These are phyloP conservation scores for Aureobasidium namibiae DNA, from an alignment of 2,329 filamentous ascomycete genomes.

Conservation along the genomic window DNA sequence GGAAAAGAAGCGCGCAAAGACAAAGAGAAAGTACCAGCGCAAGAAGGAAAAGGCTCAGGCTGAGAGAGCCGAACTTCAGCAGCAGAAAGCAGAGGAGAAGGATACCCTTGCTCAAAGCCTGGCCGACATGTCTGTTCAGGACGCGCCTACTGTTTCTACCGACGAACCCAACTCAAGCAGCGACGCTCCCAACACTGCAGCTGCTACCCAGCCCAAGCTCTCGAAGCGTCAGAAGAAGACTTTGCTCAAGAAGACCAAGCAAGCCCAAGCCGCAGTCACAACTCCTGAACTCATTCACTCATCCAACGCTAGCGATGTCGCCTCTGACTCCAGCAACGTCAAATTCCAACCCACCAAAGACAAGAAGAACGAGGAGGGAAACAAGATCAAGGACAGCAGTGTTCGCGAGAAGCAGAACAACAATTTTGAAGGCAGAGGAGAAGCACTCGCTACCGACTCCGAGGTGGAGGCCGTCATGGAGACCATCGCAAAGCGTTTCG, in stretches of 20 bases:
- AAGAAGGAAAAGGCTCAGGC: background rate
- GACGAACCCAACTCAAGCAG: background rate
- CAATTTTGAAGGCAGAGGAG: background rate
- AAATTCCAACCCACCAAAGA: background rate
- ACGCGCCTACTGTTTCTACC: background rate
- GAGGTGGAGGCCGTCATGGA: background rate
- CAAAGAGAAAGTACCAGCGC: background rate
- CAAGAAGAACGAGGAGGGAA: background rate
- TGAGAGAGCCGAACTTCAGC: background rate
- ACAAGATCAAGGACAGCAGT: background rate
- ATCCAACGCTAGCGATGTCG: background rate
- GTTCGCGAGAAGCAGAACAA: background rate
- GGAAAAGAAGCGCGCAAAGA: background rate
- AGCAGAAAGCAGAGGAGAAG: background rate
- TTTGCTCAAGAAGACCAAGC: slow-evolving; percentile 1
- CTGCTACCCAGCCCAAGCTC: background rate
- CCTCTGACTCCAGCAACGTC: background rate
- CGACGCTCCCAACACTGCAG: background rate
- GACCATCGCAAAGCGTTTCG: background rate
- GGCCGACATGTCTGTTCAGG: background rate
- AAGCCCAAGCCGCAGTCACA: background rate
- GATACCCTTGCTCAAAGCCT: background rate
- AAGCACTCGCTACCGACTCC: background rate
- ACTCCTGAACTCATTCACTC: background rate
- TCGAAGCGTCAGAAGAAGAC: slow-evolving; percentile 9